Conservation (phyloP, 73 alveolate species). For the Stentor roeselii region DNA sequence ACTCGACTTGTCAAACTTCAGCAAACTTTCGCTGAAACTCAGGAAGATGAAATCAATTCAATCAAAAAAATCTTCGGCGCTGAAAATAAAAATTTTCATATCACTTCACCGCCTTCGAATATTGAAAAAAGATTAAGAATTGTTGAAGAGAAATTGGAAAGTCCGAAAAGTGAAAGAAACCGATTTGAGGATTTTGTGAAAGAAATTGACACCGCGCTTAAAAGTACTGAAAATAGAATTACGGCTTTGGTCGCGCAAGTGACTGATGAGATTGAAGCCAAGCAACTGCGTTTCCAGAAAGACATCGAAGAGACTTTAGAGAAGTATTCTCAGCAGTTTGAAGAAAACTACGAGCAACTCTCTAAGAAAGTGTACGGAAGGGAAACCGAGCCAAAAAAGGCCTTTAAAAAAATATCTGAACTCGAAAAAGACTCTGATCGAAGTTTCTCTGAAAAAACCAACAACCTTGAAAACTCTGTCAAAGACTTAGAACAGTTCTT, state of each 20-base stretch:
- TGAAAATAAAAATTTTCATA: not conserved
- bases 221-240: not conserved
- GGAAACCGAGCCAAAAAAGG: not conserved
- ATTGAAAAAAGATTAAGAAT: not conserved
- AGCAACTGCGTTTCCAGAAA: not conserved
- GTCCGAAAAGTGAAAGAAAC: not conserved
- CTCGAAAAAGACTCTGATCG: not conserved
- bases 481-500: conserved; percentile 12
- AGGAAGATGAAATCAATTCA: conserved; percentile 23
- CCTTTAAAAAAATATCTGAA: not conserved
- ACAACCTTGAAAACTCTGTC: not conserved
- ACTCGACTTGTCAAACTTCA: conserved; percentile 11
- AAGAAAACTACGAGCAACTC: not conserved
- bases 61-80: not conserved
- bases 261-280: not conserved
- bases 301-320: not conserved
- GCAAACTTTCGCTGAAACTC: conserved; percentile 20
- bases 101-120: too few species aligned
- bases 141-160: not conserved
- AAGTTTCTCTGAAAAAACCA: not conserved
- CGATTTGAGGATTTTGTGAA: not conserved
- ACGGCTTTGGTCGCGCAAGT: not conserved
- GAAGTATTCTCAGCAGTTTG: not conserved
- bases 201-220: not conserved
- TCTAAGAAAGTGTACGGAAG: not conserved